Evolutionary conservation across 179 eudicot species (phyloP), one percentile per base, ranked within the genome.

Genomic region (Amaranthus tricolor): DNA sequence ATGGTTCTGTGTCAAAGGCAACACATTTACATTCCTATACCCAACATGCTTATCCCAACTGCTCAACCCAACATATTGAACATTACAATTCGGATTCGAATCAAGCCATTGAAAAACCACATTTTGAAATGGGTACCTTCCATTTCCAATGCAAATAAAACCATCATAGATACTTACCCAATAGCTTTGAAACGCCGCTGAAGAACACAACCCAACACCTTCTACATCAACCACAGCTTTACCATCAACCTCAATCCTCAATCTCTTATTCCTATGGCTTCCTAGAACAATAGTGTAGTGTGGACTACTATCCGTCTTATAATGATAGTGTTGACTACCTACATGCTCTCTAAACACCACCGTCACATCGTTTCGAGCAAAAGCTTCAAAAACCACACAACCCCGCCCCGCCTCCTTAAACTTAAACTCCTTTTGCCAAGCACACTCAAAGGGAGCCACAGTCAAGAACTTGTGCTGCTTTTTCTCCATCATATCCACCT

Each of bases 31-130:
- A 79, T 95, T 95, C 81, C 99, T 83, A 83, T 95, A 95, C 51
- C 97, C 97, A 59, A 95, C 97, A 77, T 95, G 97, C 77, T 91
- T 90, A 77, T 95, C 99, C 99, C 99, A 95, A 77, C 99, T 95
- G 76, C 99, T 90, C 68, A 95, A 88, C 68, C 99, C 99, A 59
- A 95, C 91, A 81, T 95, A 95, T 77, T 90, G 99, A 76, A 92
- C 95, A 68, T 74, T 87, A 19, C 88, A 77, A 81, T 89, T 95
- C 4, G 96, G 99, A 60, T 92, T 88, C 9, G 97, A 78, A 80
- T 95, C 99, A 73, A 89, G 93, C 99, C 99, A 95, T 84, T 95
- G 93, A 74, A 90, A 90, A 6, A 89, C 90, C 14, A 92, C 90
- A 83, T 95, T 95, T 66, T 90, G 99, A 80, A 95, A 95, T 59